Base-by-base conservation (phyloP, 1,284 basidiomycete species). In the Mycena citricolor region DNA sequence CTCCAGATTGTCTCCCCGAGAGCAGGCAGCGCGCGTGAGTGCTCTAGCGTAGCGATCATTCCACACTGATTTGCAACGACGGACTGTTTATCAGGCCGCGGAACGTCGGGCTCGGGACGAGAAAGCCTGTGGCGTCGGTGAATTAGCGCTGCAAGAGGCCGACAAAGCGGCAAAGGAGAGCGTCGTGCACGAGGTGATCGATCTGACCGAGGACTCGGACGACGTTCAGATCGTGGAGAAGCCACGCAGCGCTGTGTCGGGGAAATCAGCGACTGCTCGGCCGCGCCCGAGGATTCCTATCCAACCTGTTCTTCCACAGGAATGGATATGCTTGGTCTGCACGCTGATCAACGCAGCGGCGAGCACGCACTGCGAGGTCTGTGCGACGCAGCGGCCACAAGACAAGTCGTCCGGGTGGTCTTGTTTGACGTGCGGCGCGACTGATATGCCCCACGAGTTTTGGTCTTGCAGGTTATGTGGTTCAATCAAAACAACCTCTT, bases 391-490 rank as follows among this genome's bases (percentile, higher is more conserved):
- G 19, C 77, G 76, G 28, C 81, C 83, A 0, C 50, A 54, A 3
- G 63, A 65, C 39, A 53, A 60, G 12, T 49, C 58, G 10, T 61
- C 64, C 14, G 76, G 75, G 3, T 92, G 89, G 88, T 70, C 67
- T 14, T 92, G 90, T 59, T 62, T 70, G 12, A 67, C 68, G n/a
- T 92, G 90, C 49, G 79, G 80, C 12, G 75, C 81, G 59, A 63
- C 60, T 17, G 79, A 74, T 25, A 82, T 81, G 57, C 72, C 76
- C 4, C 73, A 77, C 54, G 73, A 81, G 20, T 77, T 81, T 51
- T 91, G 86, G 89, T 83, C 77, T 41, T 93, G 90, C 66, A 61
- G 65, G 12, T 75, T 71, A 49, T 92, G 90, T 57, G 87, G 87
- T 8, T 65, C 68, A 29, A 70, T 90, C 48, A 88, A 89, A 63